phyloP scores from a whole-genome alignment of 768 basidiomycete genomes.

The Lyophyllum semitale region DNA sequence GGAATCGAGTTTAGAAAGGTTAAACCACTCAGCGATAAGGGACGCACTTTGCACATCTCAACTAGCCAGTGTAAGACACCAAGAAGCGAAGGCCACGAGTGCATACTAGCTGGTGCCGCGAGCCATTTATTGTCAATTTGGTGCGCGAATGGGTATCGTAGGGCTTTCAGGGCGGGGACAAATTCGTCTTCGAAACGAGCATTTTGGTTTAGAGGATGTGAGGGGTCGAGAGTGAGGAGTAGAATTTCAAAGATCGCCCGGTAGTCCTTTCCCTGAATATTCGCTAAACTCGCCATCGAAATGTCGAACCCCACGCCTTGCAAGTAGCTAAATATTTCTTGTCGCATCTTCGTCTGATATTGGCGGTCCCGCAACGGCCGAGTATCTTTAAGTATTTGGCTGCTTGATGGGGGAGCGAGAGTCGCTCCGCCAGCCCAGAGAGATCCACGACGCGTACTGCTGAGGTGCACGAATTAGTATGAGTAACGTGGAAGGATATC shows the following conservation, averaged over 20 bases:
- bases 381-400: slow-evolving; percentile 67
- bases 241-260: slow-evolving; percentile 83
- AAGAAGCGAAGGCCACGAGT: slow-evolving; percentile 89
- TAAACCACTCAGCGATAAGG: not conserved
- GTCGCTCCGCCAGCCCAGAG: slow-evolving; percentile 61
- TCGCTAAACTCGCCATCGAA: slow-evolving; percentile 64
- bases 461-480: slow-evolving; percentile 21
- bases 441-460: slow-evolving; percentile 77
- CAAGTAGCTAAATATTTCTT: slow-evolving; percentile 76
- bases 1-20: slow-evolving; percentile 23
- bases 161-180: slow-evolving; percentile 67
- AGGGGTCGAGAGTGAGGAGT: slow-evolving; percentile 69
- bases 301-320: slow-evolving; percentile 68
- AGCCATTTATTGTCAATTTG: slow-evolving; percentile 85
- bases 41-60: slow-evolving; percentile 74
- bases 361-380: slow-evolving; percentile 77
- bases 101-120: slow-evolving; percentile 84
- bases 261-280: slow-evolving; percentile 87
- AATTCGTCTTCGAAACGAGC: slow-evolving; percentile 81
- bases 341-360: slow-evolving; percentile 75
- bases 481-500: slow-evolving; percentile 3
- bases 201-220: slow-evolving; percentile 52
- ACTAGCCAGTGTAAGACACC: slow-evolving; percentile 94
- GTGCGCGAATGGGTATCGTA: slow-evolving; percentile 81
- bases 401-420: slow-evolving; percentile 49